Percentiles rank a stretch among this genome's conserved stretches.
Conservation (phyloP, 176 grass and related monocot genomes). For the Lolium perenne region DNA sequence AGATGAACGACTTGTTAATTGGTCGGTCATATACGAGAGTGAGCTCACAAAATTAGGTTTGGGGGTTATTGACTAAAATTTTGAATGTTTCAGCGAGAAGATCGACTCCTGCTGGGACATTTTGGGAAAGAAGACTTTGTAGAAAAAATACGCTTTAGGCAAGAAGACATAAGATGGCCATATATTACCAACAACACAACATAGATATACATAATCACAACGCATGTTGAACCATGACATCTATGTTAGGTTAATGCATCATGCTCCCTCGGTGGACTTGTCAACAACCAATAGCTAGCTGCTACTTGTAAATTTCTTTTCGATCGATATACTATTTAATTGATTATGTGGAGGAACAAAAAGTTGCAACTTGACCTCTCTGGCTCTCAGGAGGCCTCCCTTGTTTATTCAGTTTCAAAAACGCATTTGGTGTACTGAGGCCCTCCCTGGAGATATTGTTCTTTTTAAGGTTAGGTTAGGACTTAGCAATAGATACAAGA, state of each 20-base stretch:
- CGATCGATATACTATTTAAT: conserved; percentile 4
- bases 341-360: conserved; percentile 6
- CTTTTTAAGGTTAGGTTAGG: conserved; percentile 42
- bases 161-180: background rate
- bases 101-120: background rate
- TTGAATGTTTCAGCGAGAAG: background rate
- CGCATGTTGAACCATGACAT: conserved; percentile 8
- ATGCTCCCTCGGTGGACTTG: background rate
- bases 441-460: conserved; percentile 43
- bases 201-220: conserved; percentile 21
- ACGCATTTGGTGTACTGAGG: background rate
- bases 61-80: conserved; percentile 1
- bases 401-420: conserved; percentile 18
- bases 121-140: conserved; percentile 8
- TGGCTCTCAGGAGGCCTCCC: conserved; percentile 17
- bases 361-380: conserved; percentile 31
- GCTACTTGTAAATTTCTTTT: background rate
- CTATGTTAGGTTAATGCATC: conserved; percentile 3
- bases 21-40: background rate
- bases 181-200: background rate
- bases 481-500: conserved; percentile 27
- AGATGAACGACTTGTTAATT: background rate
- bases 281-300: conserved; percentile 46
- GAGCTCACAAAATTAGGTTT: conserved; percentile 16
- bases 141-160: background rate